Base-by-base conservation (phyloP, 805 yeast species). In the Candida loeiensis region DNA sequence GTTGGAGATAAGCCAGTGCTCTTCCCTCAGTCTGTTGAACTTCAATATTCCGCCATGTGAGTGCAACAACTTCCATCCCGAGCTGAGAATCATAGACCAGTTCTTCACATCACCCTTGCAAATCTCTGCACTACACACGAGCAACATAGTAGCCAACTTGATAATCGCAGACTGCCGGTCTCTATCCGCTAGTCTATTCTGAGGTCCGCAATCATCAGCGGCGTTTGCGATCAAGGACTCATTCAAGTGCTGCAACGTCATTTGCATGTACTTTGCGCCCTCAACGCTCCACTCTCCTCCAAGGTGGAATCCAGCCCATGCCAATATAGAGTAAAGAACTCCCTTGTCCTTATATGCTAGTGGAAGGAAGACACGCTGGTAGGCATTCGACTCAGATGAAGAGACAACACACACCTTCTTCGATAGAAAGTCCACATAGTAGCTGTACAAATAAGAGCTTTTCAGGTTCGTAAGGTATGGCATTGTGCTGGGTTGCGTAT, bases 81-180 rank as follows among this genome's bases (percentile, higher is more conserved):
- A 73, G 30, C 72, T 71, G 41, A 86, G 64, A 50, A 81, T 77
- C 19, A 75, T 68, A 2, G 82, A 74, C 95, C 95, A 86, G 53
- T 80, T 77, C 26, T 71, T 71, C 25, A 84, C 87, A 56, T 86
- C 95, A 6, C 95, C 95, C 47, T 79, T 74, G 60, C 91, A 85
- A 39, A 86, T 83, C 53, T 85, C 89, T 1, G 86, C 90, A n/a
- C 84, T 87, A 48, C 85, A 76, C 37, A 85, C 66, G 37, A 86
- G 76, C 45, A 85, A 60, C 39, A 82, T 65, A 13, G 82, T 76
- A 1, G 95, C 90, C 33, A 85, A 55, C 44, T 81, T 72, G 46
- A 63, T 51, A 25, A 74, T 55, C 12, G 67, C 56, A 7, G 59
- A 37, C 38, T 66, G 62, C 19, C 70, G 58, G 45, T 61, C 63